These are phyloP conservation scores for Pseudogymnoascus sp. DNA, from an alignment of 2,329 filamentous ascomycete species.

Conservation along the genomic window DNA sequence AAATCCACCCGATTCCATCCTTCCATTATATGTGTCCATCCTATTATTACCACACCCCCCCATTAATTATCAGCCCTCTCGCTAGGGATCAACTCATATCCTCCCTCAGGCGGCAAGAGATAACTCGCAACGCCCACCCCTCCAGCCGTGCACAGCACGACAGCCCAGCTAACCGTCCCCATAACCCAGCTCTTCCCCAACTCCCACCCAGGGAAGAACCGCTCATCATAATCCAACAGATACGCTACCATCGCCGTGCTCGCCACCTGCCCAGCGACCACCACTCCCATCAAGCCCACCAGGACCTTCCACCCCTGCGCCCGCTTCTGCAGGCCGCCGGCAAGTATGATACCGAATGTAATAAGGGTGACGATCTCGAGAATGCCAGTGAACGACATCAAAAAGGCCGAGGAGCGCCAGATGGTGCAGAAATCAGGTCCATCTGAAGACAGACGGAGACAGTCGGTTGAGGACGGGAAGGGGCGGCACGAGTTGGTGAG, in stretches of 20 bases:
- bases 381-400: constrained; percentile 79
- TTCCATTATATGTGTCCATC: background rate
- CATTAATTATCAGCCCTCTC: constrained; percentile 15
- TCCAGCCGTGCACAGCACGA: constrained; percentile 45
- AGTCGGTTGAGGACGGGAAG: constrained; percentile 63
- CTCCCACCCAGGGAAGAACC: constrained; percentile 75
- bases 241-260: constrained; percentile 78
- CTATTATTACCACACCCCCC: background rate
- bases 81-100: constrained; percentile 68
- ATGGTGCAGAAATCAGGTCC: constrained; percentile 73
- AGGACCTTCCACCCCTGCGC: constrained; percentile 78
- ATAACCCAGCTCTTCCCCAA: constrained; percentile 75
- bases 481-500: constrained; percentile 53
- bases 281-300: constrained; percentile 53
- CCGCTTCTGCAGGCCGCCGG: constrained; percentile 70
- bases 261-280: constrained; percentile 62
- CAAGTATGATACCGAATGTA: constrained; percentile 66
- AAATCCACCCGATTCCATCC: background rate
- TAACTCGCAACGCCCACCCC: constrained; percentile 60
- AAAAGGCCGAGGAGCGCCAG: constrained; percentile 82
- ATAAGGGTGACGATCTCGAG: constrained; percentile 74
- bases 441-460: constrained; percentile 35
- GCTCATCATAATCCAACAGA: constrained; percentile 72
- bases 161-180: constrained; percentile 46
- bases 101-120: constrained; percentile 69